Conservation (phyloP, 2,329 filamentous ascomycete species). For the Diaporthe capsici region DNA sequence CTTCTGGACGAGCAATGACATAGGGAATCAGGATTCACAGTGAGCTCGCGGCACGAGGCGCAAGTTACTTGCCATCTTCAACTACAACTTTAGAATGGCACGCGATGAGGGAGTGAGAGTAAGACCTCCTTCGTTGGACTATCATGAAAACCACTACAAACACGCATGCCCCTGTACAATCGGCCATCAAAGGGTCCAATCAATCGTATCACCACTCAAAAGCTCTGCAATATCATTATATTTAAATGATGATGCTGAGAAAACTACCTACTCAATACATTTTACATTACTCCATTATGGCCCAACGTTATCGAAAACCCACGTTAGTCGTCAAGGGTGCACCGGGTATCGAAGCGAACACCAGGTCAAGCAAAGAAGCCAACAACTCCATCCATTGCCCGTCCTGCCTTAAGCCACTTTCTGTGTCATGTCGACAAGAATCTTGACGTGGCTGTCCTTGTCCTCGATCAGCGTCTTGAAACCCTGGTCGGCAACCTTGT, state of each 20-base stretch:
- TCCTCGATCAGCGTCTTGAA: conserved; percentile 66
- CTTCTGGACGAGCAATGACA: conserved; percentile 17
- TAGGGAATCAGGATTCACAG: neutral
- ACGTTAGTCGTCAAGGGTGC: neutral
- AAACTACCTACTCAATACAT: neutral
- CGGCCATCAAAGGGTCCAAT: neutral
- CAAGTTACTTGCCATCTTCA: too few species aligned
- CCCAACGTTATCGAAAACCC: neutral
- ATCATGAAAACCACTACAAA: neutral
- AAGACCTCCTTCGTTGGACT: neutral
- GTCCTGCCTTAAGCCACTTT: conserved; percentile 13
- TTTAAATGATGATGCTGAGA: neutral
- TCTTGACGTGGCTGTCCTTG: conserved; percentile 70
- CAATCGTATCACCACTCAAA: neutral
- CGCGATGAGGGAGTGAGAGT: too few species aligned
- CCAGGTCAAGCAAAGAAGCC: conserved; percentile 21
- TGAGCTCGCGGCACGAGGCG: neutral
- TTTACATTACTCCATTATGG: conserved; percentile 13
- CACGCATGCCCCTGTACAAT: neutral
- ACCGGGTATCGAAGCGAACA: conserved; percentile 36
- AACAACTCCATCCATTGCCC: neutral
- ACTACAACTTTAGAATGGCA: neutral
- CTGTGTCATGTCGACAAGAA: conserved; percentile 57
- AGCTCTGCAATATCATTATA: neutral
- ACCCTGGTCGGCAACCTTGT: conserved; percentile 64